Percentiles rank a stretch among this genome's conserved stretches.
Conservation (phyloP, 1,284 basidiomycete genomes). For the Sporisorium scitamineum region DNA sequence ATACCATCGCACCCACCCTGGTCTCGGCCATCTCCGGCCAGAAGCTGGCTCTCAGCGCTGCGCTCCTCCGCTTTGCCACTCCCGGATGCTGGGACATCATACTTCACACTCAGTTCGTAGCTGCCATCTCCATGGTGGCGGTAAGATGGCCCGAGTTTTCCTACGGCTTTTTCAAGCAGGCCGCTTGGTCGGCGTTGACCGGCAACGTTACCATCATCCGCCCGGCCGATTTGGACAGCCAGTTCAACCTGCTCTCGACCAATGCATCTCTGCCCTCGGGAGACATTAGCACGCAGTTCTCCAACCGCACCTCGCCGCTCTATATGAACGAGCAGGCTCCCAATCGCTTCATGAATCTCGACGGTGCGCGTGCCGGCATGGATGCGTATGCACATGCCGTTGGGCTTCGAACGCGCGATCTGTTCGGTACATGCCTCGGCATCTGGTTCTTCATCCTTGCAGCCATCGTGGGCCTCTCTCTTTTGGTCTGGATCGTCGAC, state of each 20-base stretch:
- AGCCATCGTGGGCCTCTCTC: constrained; percentile 77
- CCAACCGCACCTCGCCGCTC: constrained; percentile 78
- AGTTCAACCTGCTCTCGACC: constrained; percentile 41
- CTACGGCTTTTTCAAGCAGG: constrained; percentile 73
- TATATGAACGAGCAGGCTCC: constrained; percentile 79
- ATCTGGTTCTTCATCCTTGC: constrained; percentile 85
- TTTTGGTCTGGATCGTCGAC: constrained; percentile 75
- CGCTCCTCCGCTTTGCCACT: constrained; percentile 89
- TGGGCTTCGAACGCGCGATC: constrained; percentile 82
- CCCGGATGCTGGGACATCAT: constrained; percentile 92
- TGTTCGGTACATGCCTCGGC: constrained; percentile 85
- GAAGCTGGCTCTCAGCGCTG: constrained; percentile 83
- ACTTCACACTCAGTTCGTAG: constrained; percentile 85
- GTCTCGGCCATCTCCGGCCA: constrained; percentile 91
- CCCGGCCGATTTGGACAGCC: constrained; percentile 15
- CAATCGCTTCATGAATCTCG: constrained; percentile 78
- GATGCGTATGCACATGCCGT: constrained; percentile 82
- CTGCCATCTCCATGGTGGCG: constrained; percentile 85
- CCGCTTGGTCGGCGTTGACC: constrained; percentile 69
- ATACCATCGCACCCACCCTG: constrained; percentile 69
- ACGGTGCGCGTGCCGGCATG: constrained; percentile 74
- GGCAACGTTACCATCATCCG: constrained; percentile 55
- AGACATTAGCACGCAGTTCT: constrained; percentile 73
- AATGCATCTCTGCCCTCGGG: constrained; percentile 53
- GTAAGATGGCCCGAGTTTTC: constrained; percentile 93